A percentile compares a stretch with the other conserved stretches of the same genome.
phyloP scores from a whole-genome alignment of 2,329 filamentous ascomycete species.

The Alternaria ventricosa region DNA sequence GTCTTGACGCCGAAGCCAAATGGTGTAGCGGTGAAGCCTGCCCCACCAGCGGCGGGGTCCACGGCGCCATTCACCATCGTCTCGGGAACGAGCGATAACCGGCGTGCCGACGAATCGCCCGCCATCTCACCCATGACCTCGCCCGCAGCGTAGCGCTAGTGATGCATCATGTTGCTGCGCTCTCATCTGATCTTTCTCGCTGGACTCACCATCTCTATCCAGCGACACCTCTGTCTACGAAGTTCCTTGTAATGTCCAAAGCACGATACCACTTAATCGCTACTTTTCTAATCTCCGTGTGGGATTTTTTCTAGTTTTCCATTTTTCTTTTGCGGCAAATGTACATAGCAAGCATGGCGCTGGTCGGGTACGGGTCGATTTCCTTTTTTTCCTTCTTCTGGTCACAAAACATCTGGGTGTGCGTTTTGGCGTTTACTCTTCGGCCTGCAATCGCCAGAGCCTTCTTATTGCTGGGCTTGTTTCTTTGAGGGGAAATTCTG shows the following conservation, averaged over 20 bases:
- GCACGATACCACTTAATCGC: conserved; percentile 1
- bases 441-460: neutral
- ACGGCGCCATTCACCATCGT: conserved; percentile 15
- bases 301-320: neutral
- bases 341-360: conserved; percentile 6
- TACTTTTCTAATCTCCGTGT: neutral
- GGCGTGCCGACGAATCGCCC: conserved; percentile 11
- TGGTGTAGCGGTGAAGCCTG: conserved; percentile 9
- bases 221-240: neutral
- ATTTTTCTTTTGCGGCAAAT: neutral
- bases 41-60: neutral
- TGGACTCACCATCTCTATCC: neutral
- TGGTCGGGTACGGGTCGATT: neutral
- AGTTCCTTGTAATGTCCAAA: neutral
- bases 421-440: neutral
- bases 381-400: neutral
- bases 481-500: neutral
- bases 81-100: neutral
- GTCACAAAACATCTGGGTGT: neutral
- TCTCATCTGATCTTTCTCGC: neutral
- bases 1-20: conserved; percentile 7
- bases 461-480: neutral
- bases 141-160: conserved; percentile 6
- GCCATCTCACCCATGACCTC: conserved; percentile 20
- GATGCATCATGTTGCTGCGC: neutral